phyloP scores from a whole-genome alignment of 129 eudicot genomes.

The Flaveria linearis region DNA sequence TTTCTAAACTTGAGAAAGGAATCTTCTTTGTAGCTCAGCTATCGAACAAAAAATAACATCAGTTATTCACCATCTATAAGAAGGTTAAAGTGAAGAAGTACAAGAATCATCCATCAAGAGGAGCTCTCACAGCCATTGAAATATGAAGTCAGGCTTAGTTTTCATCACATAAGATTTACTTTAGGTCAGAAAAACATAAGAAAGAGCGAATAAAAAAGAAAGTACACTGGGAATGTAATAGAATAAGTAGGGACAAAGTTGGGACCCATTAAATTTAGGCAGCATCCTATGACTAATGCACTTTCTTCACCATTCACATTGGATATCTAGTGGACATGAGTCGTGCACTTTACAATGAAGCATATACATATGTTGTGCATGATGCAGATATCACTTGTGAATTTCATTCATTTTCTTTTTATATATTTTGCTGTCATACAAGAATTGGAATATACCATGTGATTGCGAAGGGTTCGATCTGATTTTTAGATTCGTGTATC shows the following conservation, averaged over 20 bases:
- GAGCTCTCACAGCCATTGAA: conserved; percentile 24
- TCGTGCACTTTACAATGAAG: too few relatives aligned
- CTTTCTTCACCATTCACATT: too few relatives aligned
- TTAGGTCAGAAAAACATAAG: not conserved
- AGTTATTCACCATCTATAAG: conserved; percentile 7
- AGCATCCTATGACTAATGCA: not conserved
- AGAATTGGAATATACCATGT: too few relatives aligned
- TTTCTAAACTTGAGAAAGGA: conserved; percentile 72
- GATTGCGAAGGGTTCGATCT: too few relatives aligned
- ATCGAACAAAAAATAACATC: not conserved
- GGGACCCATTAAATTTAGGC: not conserved
- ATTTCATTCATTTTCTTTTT: too few relatives aligned
- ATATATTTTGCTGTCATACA: too few relatives aligned
- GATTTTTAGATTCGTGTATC: too few relatives aligned
- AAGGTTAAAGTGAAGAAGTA: conserved; percentile 11
- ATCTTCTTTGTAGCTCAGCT: conserved; percentile 58
- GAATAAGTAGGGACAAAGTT: conserved; percentile 1
- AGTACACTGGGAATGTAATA: not conserved
- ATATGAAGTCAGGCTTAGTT: not conserved
- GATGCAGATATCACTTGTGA: too few relatives aligned
- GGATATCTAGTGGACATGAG: too few relatives aligned
- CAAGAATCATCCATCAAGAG: not conserved
- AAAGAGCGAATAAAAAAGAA: not conserved
- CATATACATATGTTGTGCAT: too few relatives aligned
- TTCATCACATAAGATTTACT: conserved; percentile 1